These are phyloP conservation scores for Lichenothelia convexa DNA, from an alignment of 495 filamentous ascomycete genomes.

Conservation along the genomic window DNA sequence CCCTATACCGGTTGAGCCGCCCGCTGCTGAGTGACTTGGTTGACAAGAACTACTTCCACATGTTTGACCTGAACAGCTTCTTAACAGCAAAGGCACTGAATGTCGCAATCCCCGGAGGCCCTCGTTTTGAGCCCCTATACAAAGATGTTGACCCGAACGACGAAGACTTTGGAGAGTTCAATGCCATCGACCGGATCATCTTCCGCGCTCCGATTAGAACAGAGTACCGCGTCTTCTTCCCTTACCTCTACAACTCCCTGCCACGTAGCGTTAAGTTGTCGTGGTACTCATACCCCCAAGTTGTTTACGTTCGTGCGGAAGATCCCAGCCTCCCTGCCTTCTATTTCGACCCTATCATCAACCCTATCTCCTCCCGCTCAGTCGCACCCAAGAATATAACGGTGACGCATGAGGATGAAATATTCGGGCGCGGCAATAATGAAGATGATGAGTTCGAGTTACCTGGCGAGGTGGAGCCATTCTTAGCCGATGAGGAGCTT, in stretches of 20 bases:
- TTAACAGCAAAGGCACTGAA: constrained; percentile 95
- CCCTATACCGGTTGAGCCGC: constrained; percentile 76
- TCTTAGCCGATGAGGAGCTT: constrained; percentile 76
- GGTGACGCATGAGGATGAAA: constrained; percentile 82
- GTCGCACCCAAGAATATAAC: constrained; percentile 92
- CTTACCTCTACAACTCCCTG: constrained; percentile 89
- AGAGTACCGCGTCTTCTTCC: constrained; percentile 87
- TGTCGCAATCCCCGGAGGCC: constrained; percentile 89
- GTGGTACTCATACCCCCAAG: constrained; percentile 86
- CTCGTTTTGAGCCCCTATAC: constrained; percentile 93
- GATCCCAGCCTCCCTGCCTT: constrained; percentile 84
- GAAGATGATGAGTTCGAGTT: constrained; percentile 83
- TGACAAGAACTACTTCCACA: constrained; percentile 94
- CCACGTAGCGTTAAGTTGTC: constrained; percentile 85
- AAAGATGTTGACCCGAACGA: constrained; percentile 99
- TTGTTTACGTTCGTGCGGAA: constrained; percentile 77
- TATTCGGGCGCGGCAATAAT: constrained; percentile 70
- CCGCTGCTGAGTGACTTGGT: constrained; percentile 83
- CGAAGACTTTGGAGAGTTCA: constrained; percentile 99
- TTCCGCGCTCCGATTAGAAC: constrained; percentile 92
- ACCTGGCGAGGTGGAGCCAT: constrained; percentile 64
- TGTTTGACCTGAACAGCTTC: constrained; percentile 92
- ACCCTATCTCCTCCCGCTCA: constrained; percentile 88
- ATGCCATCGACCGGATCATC: constrained; percentile 98
- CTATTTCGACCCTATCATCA: constrained; percentile 95